Evolutionary conservation across 768 basidiomycete genomes (phyloP).

Genomic region (Panaeolus cyanescens): DNA sequence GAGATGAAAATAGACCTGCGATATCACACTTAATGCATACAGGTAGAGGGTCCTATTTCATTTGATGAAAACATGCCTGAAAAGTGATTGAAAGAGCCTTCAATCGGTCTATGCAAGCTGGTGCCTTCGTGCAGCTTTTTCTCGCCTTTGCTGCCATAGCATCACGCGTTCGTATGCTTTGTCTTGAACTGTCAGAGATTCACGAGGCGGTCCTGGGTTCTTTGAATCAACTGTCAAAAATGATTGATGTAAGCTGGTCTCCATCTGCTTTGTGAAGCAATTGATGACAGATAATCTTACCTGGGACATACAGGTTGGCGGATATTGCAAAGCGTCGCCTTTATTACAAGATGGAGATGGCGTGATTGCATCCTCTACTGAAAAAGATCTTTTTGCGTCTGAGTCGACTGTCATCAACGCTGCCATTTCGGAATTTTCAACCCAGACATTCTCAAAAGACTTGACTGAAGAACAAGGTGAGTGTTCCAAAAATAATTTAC

Average conservation of each 20-base stretch:
- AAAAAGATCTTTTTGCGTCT: too few relatives aligned
- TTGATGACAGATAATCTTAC: too few relatives aligned
- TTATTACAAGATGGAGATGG: too few relatives aligned
- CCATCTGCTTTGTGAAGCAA: too few relatives aligned
- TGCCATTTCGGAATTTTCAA: too few relatives aligned
- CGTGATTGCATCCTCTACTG: too few relatives aligned
- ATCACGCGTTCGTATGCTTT: slow-evolving; percentile 54
- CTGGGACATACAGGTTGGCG: too few relatives aligned
- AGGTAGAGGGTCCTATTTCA: slow-evolving; percentile 32
- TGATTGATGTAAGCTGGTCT: not conserved
- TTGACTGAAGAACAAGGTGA: too few relatives aligned
- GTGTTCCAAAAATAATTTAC: too few relatives aligned
- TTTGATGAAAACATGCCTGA: not conserved
- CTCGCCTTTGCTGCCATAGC: slow-evolving; percentile 61
- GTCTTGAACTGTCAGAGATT: slow-evolving; percentile 43
- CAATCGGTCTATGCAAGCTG: slow-evolving; percentile 64
- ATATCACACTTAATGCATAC: slow-evolving; percentile 44
- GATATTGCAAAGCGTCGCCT: too few relatives aligned
- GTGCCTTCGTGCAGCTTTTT: slow-evolving; percentile 72
- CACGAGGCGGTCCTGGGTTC: not conserved
- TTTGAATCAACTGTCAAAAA: not conserved
- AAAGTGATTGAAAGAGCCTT: slow-evolving; percentile 48
- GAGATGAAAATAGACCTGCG: slow-evolving; percentile 18
- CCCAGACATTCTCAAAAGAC: too few relatives aligned
- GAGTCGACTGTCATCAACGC: too few relatives aligned